Evolutionary conservation across 768 basidiomycete species (phyloP).

Genomic region (Tricholoma sp.): DNA sequence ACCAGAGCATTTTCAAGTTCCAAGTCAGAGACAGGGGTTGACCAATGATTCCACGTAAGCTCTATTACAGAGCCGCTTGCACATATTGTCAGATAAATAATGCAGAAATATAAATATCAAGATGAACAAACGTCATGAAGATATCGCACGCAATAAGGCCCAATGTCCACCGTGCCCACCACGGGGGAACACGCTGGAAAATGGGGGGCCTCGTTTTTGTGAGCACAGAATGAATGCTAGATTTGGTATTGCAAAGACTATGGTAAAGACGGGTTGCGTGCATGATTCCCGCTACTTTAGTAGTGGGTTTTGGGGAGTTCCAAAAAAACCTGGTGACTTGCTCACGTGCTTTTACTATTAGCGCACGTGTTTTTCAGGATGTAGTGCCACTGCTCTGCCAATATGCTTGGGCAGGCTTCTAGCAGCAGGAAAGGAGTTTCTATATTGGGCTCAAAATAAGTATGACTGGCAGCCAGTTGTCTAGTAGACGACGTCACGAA

Average conservation of each 20-base stretch:
- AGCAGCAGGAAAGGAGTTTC: too few relatives aligned
- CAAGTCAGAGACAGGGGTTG: constrained; percentile 18
- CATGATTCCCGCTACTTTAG: too few relatives aligned
- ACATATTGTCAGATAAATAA: neutral
- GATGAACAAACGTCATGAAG: constrained; percentile 26
- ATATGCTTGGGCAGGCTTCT: too few relatives aligned
- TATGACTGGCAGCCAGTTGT: too few relatives aligned
- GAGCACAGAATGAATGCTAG: constrained; percentile 2
- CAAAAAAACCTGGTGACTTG: too few relatives aligned
- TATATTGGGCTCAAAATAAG: too few relatives aligned
- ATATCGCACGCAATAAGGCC: constrained; percentile 26
- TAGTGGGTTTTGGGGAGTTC: too few relatives aligned
- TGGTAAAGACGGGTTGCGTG: constrained; percentile 9
- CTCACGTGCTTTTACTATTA: too few relatives aligned
- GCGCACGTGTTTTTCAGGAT: too few relatives aligned
- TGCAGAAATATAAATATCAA: neutral
- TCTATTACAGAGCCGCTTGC: constrained; percentile 27
- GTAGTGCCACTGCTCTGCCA: too few relatives aligned
- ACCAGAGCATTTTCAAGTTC: too few relatives aligned
- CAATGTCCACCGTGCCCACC: constrained; percentile 27
- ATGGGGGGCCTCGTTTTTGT: constrained; percentile 17
- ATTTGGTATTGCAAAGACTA: constrained; percentile 4
- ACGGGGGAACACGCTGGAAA: constrained; percentile 24
- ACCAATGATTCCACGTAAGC: constrained; percentile 31
- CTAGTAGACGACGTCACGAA: too few relatives aligned